Base-by-base conservation (phyloP, 306 rosid species). In the Cyamopsis tetragonoloba region DNA sequence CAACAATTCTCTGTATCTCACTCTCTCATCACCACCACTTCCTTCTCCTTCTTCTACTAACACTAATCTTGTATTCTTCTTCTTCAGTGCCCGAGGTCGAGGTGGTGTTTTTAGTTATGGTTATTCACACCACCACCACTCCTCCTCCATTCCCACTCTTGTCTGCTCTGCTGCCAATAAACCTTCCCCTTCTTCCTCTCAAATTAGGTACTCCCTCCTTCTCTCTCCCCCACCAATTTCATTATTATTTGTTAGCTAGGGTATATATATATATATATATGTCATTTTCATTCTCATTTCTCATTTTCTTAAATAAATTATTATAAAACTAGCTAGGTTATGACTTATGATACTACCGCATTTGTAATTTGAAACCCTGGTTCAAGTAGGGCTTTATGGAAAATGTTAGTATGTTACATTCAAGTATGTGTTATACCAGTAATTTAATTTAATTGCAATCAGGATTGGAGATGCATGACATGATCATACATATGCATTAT, bases 131-230 rank as follows among this genome's bases (percentile, higher is more conserved):
- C 72, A 28, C n/a, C n/a, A n/a, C n/a, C 43, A 13, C 57, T 32
- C 11, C 72, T 81, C n/a, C n/a, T 62, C 77, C 46, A 3, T 72
- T 68, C 0, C 69, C 66, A 44, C 85, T 71, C 3, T 85, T 70
- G 59, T 61, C 13, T 83, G 90, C 74, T 88, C 82, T 34, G 91
- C 98, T 67, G 42, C 96, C 35, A 86, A 89, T 37, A 88, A 93
- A 62, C 89, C 95, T n/a, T 75, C 85, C 19, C n/a, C 89, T 39
- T 73, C 89, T 39, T 73, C 96, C 15, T 34, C 85, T 23, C 84
- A 88, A 68, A 73, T 80, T 55, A 93, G 98, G 96, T 89, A 50
- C 67, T n/a, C n/a, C 74, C 73, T 7, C 72, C 47, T 44, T 30
- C 15, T 59, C 27, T 61, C 57, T 41, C 15, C 4, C 41, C 14